Conservation (phyloP, 192 early-diverging fungal species). For the Coemansia sp. region DNA sequence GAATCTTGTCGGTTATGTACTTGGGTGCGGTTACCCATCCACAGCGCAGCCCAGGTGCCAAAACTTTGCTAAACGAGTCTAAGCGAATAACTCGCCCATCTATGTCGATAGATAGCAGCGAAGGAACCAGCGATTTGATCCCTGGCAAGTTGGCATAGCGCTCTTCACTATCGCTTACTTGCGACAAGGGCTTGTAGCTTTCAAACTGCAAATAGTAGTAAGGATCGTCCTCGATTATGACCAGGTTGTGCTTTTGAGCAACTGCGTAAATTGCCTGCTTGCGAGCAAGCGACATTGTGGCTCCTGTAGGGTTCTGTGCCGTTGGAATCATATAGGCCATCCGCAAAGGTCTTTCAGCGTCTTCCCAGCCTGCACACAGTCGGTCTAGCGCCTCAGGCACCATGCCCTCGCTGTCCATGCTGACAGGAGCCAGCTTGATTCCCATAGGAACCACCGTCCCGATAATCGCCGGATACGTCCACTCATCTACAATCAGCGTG, state of each 20-base stretch:
- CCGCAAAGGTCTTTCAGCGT: constrained; percentile 31
- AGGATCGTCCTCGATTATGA: constrained; percentile 95
- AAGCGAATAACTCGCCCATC: constrained; percentile 89
- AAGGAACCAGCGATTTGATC: constrained; percentile 53
- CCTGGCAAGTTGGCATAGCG: constrained; percentile 31
- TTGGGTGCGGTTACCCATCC: constrained; percentile 73
- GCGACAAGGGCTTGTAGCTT: constrained; percentile 15
- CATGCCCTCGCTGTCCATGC: constrained; percentile 64
- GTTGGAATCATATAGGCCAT: constrained; percentile 78
- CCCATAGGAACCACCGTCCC: constrained; percentile 56
- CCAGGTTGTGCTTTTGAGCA: constrained; percentile 68
- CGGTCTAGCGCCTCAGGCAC: constrained; percentile 59
- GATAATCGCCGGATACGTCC: constrained; percentile 63
- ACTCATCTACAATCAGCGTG: constrained; percentile 60
- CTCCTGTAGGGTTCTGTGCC: constrained; percentile 90
- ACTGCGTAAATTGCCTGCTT: constrained; percentile 77
- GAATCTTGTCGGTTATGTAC: constrained; percentile 74
- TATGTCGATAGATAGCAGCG: constrained; percentile 84
- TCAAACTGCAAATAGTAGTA: constrained; percentile 88
- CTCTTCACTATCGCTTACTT: constrained; percentile 11
- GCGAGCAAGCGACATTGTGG: constrained; percentile 70
- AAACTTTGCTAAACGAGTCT: constrained; percentile 90
- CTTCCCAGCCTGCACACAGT: constrained; percentile 40
- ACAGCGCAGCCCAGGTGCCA: constrained; percentile 82
- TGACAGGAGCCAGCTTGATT: constrained; percentile 47